A percentile compares a stretch with the other conserved stretches of the same genome.
Evolutionary conservation across 805 yeast genomes (phyloP).

Genomic region (Brettanomyces custersianus): DNA sequence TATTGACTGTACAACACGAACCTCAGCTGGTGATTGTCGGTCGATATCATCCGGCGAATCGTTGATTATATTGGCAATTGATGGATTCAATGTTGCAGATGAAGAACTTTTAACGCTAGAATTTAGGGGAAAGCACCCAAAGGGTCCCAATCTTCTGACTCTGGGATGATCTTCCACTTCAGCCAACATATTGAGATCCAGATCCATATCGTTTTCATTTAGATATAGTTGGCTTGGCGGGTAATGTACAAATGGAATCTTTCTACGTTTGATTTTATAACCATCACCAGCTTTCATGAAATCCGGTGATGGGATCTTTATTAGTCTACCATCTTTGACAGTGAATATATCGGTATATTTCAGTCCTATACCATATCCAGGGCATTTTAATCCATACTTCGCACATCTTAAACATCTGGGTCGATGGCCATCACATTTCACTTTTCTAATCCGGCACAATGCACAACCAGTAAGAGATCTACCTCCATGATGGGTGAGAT

Average conservation of each 20-base stretch:
- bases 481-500: too few species aligned
- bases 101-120: too few species aligned
- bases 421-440: conserved; percentile 40
- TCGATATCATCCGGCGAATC: too few species aligned
- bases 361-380: conserved; percentile 40
- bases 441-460: conserved; percentile 45
- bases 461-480: conserved; percentile 43
- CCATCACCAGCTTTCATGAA: conserved; percentile 5
- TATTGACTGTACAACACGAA: too few species aligned
- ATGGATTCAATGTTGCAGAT: conserved; percentile 1
- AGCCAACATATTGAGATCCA: too few species aligned
- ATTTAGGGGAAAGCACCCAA: background rate
- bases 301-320: too few species aligned
- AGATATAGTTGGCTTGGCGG: conserved; percentile 14
- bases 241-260: conserved; percentile 34
- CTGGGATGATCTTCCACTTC: too few species aligned
- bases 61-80: conserved; percentile 1
- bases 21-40: too few species aligned
- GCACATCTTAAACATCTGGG: conserved; percentile 40
- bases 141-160: too few species aligned
- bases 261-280: conserved; percentile 31
- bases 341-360: conserved; percentile 38
- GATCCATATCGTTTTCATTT: background rate
- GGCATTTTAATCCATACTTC: conserved; percentile 36
- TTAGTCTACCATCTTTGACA: too few species aligned